Percentiles rank a stretch among this genome's conserved stretches.
Conservation (phyloP, 495 filamentous ascomycete species). For the Glarea lozoyensis region DNA sequence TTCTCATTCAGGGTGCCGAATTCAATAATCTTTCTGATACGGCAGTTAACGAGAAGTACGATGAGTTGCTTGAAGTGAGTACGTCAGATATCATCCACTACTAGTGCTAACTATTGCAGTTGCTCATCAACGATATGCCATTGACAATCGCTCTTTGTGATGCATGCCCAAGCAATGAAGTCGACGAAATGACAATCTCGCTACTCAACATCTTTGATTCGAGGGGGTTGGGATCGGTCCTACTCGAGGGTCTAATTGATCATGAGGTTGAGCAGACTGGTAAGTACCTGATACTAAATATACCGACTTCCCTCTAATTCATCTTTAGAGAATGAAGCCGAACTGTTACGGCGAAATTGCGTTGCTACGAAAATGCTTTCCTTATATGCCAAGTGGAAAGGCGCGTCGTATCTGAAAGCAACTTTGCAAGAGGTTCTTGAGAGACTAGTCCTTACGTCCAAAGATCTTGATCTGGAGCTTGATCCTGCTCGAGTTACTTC, state of each 20-base stretch:
- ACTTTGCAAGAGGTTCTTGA: conserved; percentile 55
- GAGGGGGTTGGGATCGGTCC: conserved; percentile 46
- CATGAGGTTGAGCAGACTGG: conserved; percentile 56
- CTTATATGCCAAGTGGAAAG: conserved; percentile 61
- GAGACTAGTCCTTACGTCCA: conserved; percentile 47
- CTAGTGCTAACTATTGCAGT: conserved; percentile 21
- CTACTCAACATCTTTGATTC: conserved; percentile 60
- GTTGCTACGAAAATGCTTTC: conserved; percentile 63
- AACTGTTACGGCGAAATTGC: conserved; percentile 52
- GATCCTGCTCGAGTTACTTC: conserved; percentile 49
- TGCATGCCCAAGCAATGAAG: conserved; percentile 53
- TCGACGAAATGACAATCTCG: conserved; percentile 56
- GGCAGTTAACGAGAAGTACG: conserved; percentile 57
- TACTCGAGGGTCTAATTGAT: conserved; percentile 54
- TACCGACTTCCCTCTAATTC: neutral
- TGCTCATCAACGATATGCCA: conserved; percentile 48
- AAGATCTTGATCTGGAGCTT: conserved; percentile 55
- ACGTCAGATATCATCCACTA: neutral
- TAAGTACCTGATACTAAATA: conserved; percentile 13
- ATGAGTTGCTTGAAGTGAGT: conserved; percentile 46
- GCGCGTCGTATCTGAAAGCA: conserved; percentile 47
- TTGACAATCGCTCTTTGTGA: conserved; percentile 53
- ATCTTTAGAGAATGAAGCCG: conserved; percentile 47
- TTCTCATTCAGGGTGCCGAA: conserved; percentile 56
- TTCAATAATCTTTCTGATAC: conserved; percentile 56